phyloP scores from a whole-genome alignment of 1,139 yeast species.

The Candida tetrigidarum region DNA sequence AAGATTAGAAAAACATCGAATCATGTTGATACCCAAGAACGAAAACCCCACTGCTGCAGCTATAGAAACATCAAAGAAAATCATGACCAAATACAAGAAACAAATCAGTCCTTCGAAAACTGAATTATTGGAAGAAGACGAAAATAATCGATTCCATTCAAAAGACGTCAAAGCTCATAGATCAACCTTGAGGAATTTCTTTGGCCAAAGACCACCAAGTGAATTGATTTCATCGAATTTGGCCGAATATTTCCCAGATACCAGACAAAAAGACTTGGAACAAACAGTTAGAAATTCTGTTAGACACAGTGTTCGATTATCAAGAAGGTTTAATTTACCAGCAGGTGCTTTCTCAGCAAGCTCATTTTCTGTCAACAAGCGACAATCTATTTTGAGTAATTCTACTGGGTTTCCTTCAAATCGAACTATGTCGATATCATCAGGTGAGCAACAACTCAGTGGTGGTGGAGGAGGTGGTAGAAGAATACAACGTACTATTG shows the following conservation, averaged over 20 bases:
- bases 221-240: constrained; percentile 89
- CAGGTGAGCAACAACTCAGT: constrained; percentile 21
- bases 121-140: constrained; percentile 6
- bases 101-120: constrained; percentile 17
- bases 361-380: constrained; percentile 23
- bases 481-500: constrained; percentile 54
- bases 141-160: constrained; percentile 3
- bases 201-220: constrained; percentile 93
- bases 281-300: constrained; percentile 86
- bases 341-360: constrained; percentile 22
- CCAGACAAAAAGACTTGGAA: constrained; percentile 71
- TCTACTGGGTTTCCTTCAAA: constrained; percentile 23
- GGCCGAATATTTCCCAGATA: constrained; percentile 90
- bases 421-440: constrained; percentile 27
- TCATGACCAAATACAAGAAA: constrained; percentile 37
- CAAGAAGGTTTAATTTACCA: constrained; percentile 41
- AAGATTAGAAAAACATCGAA: constrained; percentile 69
- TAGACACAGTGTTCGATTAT: constrained; percentile 69
- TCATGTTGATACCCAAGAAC: constrained; percentile 67
- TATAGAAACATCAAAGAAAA: constrained; percentile 60
- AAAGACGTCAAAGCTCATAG: constrained; percentile 15
- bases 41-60: constrained; percentile 69
- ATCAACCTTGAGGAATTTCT: constrained; percentile 55
- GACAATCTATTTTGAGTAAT: constrained; percentile 29
- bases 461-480: constrained; percentile 13